Evolutionary conservation across 2,329 filamentous ascomycete species (phyloP).

Genomic region (Penicillium sp.): DNA sequence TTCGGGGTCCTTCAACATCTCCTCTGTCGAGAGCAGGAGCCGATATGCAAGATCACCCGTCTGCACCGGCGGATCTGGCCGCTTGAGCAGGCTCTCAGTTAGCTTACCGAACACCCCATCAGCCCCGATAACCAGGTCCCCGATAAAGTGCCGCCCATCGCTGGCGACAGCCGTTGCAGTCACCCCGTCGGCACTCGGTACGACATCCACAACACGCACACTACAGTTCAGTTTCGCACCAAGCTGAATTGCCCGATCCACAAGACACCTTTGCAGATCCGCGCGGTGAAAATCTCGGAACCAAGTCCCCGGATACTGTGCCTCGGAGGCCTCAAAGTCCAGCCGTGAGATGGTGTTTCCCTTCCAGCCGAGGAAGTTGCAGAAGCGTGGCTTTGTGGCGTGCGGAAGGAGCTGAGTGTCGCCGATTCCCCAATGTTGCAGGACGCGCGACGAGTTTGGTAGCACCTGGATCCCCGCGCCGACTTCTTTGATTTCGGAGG

Average conservation of each 20-base stretch:
- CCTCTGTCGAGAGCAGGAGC: slow-evolving; percentile 54
- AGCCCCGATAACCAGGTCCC: slow-evolving; percentile 33
- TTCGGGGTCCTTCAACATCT: slow-evolving; percentile 55
- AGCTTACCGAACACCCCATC: slow-evolving; percentile 38
- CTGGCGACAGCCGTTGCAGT: slow-evolving; percentile 43
- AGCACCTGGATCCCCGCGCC: slow-evolving; percentile 37
- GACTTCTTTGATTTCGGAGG: slow-evolving; percentile 33
- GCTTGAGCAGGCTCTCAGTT: slow-evolving; percentile 53
- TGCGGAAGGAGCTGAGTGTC: slow-evolving; percentile 40
- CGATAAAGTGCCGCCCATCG: slow-evolving; percentile 31
- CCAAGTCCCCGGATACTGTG: slow-evolving; percentile 40
- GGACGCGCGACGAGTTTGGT: slow-evolving; percentile 36
- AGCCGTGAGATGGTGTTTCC: slow-evolving; percentile 55
- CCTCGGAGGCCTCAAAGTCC: slow-evolving; percentile 52
- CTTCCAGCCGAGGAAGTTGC: slow-evolving; percentile 60
- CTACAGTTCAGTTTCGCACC: slow-evolving; percentile 54
- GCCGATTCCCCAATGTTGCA: slow-evolving; percentile 49
- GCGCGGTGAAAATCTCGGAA: slow-evolving; percentile 63
- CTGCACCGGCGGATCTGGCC: slow-evolving; percentile 51
- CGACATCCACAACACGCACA: slow-evolving; percentile 50
- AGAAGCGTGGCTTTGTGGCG: slow-evolving; percentile 49
- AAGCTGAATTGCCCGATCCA: slow-evolving; percentile 54
- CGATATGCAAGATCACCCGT: slow-evolving; percentile 64
- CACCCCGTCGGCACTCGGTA: slow-evolving; percentile 35
- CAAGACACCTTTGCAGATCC: slow-evolving; percentile 55